phyloP scores from a whole-genome alignment of 1,284 basidiomycete genomes.

The Ganoderma resinaceum region DNA sequence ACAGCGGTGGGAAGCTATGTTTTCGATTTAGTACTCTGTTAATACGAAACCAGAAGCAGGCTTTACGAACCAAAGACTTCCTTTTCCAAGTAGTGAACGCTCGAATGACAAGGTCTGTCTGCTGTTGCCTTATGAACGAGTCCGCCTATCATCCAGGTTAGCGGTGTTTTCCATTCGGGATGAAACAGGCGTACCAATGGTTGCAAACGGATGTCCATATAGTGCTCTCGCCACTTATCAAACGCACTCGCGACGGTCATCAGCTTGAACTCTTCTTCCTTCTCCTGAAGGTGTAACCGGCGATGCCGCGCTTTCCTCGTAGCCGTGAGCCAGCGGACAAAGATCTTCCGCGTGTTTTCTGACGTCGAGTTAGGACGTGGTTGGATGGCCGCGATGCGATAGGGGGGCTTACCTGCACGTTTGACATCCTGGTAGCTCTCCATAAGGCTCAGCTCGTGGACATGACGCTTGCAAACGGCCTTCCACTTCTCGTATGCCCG shows the following conservation, averaged over 20 bases:
- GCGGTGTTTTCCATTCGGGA: background rate
- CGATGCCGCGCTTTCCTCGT: slow-evolving; percentile 65
- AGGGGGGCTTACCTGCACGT: slow-evolving; percentile 62
- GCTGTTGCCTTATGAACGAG: slow-evolving; percentile 60
- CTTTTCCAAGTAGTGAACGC: slow-evolving; percentile 77
- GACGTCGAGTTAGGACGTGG: slow-evolving; percentile 15
- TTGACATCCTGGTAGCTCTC: slow-evolving; percentile 82
- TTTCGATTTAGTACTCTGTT: background rate
- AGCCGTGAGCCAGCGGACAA: slow-evolving; percentile 71
- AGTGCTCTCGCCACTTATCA: slow-evolving; percentile 80
- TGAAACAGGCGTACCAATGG: slow-evolving; percentile 58
- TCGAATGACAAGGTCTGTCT: slow-evolving; percentile 65
- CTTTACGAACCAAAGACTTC: slow-evolving; percentile 65
- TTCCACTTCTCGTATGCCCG: slow-evolving; percentile 73
- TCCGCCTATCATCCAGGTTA: slow-evolving; percentile 60
- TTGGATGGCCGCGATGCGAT: background rate
- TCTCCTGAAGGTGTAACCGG: slow-evolving; percentile 61
- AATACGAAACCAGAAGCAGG: slow-evolving; percentile 34
- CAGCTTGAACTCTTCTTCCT: slow-evolving; percentile 67
- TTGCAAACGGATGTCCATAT: slow-evolving; percentile 64
- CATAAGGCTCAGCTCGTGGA: slow-evolving; percentile 76
- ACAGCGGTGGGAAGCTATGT: slow-evolving; percentile 64
- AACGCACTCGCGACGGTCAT: slow-evolving; percentile 60
- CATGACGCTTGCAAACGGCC: slow-evolving; percentile 61
- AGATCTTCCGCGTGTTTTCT: slow-evolving; percentile 74